Base-by-base conservation (phyloP, 2,329 filamentous ascomycete species). In the Fusarium avenaceum region DNA sequence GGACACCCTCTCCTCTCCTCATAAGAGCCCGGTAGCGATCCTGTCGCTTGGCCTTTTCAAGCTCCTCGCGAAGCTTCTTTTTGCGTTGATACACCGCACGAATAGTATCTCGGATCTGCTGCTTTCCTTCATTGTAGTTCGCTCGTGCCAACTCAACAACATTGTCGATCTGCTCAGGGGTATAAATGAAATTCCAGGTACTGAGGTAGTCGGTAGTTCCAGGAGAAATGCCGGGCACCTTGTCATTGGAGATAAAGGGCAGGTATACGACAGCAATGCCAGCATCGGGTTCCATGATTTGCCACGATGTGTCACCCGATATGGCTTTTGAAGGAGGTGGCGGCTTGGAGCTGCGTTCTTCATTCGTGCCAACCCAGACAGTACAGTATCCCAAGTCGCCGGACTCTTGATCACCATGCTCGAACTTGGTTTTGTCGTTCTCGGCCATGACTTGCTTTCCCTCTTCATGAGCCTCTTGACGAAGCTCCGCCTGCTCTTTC, bases 111-210 rank as follows among this genome's bases (percentile, higher is more conserved):
- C 88, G 89, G 20, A 96, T 92, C 78, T 92, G 89, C 57, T 92
- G 91, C 49, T 87, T 87, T 1, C 95, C 94, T 76, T 97, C 93
- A 7, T 87, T 84, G 71, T 93, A 99, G 78, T 99, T 99, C 13
- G 93, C 93, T 56, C 89, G 86, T 2, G 96, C 94, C 28, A 99
- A 85, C 7, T 86, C 85, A 3, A 97, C 91, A 1, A 97, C 93
- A 26, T 88, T 87, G 72, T 98, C 94, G 52, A 99, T 89, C 78
- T 99, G 91, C 58, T 96, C 90, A 0, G 94, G 90, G 3, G 92
- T 96, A 78, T 98, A 99, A 30, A 97, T 90, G 76, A 98, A 98
- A 76, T 99, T 99, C 96, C 96, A 99, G 0, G 96, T 99, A 71
- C 89, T 93, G 83, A 98, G 89, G 79, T 94, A 98, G 63, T 97